Conservation (phyloP, 352 stramenopile genomes). For the Globisporangium nunn region DNA sequence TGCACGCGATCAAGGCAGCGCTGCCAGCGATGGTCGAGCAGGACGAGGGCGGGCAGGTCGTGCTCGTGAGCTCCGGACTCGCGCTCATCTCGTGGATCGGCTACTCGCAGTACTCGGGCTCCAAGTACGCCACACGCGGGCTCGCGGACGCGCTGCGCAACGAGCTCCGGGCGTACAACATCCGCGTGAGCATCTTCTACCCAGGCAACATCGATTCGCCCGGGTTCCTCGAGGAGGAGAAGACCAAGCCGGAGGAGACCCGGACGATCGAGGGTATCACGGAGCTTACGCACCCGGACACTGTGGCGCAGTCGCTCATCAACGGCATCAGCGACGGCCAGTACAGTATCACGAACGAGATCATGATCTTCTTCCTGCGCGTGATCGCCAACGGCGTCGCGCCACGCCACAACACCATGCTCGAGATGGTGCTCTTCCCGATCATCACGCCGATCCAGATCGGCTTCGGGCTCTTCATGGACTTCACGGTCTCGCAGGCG, state of each 20-base stretch:
- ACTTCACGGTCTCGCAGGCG: conserved; percentile 58
- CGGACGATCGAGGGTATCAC: conserved; percentile 33
- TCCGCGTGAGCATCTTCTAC: conserved; percentile 72
- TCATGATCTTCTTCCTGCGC: conserved; percentile 65
- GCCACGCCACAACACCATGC: conserved; percentile 57
- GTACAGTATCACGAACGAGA: conserved; percentile 80
- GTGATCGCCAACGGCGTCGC: conserved; percentile 68
- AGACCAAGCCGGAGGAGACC: conserved; percentile 64
- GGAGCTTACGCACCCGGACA: conserved; percentile 39
- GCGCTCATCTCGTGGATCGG: conserved; percentile 77
- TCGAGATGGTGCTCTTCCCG: conserved; percentile 67
- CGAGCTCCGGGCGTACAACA: conserved; percentile 66
- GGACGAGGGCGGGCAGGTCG: conserved; percentile 50
- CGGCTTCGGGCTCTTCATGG: conserved; percentile 76
- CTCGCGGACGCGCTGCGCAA: conserved; percentile 73
- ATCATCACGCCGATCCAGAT: conserved; percentile 61
- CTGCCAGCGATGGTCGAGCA: conserved; percentile 67
- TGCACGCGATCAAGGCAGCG: conserved; percentile 76
- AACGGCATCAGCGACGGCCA: conserved; percentile 54
- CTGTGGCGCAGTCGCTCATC: conserved; percentile 61
- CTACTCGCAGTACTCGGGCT: conserved; percentile 69
- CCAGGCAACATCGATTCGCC: conserved; percentile 81
- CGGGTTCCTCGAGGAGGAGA: conserved; percentile 68
- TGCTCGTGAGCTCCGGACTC: conserved; percentile 65
- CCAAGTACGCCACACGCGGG: conserved; percentile 80